Evolutionary conservation across 2,329 filamentous ascomycete species (phyloP).

Genomic region (Pseudogymnoascus sp.): DNA sequence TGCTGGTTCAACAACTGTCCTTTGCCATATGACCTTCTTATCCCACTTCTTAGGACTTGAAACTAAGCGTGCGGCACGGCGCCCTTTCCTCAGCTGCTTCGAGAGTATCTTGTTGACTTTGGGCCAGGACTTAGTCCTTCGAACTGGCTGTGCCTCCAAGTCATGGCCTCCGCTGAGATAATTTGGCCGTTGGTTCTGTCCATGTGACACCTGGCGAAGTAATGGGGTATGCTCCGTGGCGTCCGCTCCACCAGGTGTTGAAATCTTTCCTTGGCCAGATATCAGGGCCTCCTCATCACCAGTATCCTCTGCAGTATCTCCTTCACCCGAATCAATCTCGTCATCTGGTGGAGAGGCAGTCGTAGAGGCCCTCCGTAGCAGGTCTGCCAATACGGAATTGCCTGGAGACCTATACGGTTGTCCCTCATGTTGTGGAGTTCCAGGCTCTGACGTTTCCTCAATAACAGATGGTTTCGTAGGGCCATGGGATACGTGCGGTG

Average conservation of each 20-base stretch:
- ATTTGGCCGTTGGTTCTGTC: conserved; percentile 21
- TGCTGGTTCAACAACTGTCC: conserved; percentile 58
- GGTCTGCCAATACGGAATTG: conserved; percentile 42
- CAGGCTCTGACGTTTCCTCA: conserved; percentile 53
- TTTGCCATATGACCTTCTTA: conserved; percentile 54
- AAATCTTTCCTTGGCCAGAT: neutral
- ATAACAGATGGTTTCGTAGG: conserved; percentile 43
- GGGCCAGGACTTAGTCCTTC: conserved; percentile 21
- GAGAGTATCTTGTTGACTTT: conserved; percentile 21
- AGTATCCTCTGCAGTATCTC: neutral
- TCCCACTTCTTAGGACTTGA: conserved; percentile 68
- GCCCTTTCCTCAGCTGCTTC: conserved; percentile 20
- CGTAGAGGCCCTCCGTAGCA: conserved; percentile 37
- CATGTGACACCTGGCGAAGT: conserved; percentile 17
- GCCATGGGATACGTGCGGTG: conserved; percentile 25
- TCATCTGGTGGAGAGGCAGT: conserved; percentile 17
- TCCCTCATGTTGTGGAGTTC: conserved; percentile 39
- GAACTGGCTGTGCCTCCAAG: conserved; percentile 23
- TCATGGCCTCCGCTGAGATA: conserved; percentile 27
- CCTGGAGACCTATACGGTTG: conserved; percentile 27
- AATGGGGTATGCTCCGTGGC: conserved; percentile 26
- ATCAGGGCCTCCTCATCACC: neutral
- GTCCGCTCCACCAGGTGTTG: conserved; percentile 1
- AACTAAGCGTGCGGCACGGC: conserved; percentile 25
- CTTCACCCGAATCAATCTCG: neutral